Evolutionary conservation across 331 rosid genomes (phyloP).

Genomic region (Acacia concinna): DNA sequence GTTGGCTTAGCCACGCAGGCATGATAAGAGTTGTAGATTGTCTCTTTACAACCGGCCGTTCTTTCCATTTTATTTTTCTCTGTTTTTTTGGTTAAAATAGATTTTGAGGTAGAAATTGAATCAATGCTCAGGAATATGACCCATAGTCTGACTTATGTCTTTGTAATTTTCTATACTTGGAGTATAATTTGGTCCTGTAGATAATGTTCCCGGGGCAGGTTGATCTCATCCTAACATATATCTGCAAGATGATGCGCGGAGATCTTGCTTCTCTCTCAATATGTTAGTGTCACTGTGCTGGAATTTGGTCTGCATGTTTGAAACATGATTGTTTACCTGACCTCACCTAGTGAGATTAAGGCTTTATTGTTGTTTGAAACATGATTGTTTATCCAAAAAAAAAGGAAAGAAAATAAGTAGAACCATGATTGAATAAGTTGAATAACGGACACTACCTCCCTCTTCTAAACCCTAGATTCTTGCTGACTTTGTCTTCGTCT

Average conservation of each 20-base stretch:
- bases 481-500: conserved; percentile 36
- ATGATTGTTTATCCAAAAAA: not conserved
- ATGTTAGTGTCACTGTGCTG: not conserved
- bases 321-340: not conserved
- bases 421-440: conserved; percentile 6
- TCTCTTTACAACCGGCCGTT: not conserved
- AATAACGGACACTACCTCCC: not conserved
- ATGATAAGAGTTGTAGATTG: not conserved
- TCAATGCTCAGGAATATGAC: conserved; percentile 4
- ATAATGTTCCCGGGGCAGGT: not conserved
- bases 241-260: not conserved
- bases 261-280: conserved; percentile 1
- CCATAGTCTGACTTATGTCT: not conserved
- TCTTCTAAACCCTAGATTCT: not conserved
- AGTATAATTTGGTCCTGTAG: not conserved
- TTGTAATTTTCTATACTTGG: not conserved
- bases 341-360: too few species aligned
- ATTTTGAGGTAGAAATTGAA: conserved; percentile 5
- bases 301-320: not conserved
- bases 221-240: not conserved
- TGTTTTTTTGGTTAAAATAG: not conserved
- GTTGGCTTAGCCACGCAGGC: not conserved
- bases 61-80: not conserved
- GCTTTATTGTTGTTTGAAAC: too few species aligned
- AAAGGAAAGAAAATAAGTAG: not conserved